Evolutionary conservation across 345 rosid genomes (phyloP).

Genomic region (Salix purpurea): DNA sequence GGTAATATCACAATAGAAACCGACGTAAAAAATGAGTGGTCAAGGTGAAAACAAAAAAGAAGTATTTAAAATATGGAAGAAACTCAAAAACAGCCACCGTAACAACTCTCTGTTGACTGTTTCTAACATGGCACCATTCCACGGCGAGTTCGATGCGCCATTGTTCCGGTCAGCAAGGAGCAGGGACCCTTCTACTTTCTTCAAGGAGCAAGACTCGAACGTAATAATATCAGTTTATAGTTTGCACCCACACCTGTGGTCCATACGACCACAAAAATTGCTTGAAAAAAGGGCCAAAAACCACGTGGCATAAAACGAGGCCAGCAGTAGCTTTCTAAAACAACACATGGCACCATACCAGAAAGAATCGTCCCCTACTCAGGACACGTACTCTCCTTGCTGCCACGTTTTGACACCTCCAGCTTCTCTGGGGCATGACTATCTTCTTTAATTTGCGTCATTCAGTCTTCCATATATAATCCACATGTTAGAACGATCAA

Average conservation of each 20-base stretch:
- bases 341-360: constrained; percentile 6
- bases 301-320: not conserved
- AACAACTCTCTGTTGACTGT: not conserved
- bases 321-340: not conserved
- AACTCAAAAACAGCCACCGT: not conserved
- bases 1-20: too few relatives aligned
- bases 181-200: not conserved
- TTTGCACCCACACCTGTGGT: not conserved
- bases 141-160: not conserved
- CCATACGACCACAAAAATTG: not conserved
- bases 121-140: not conserved
- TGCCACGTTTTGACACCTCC: not conserved
- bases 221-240: not conserved
- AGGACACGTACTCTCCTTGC: not conserved
- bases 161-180: not conserved
- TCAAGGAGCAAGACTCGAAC: not conserved
- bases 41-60: not conserved
- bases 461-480: not conserved
- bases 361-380: not conserved
- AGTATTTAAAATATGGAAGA: not conserved
- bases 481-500: not conserved
- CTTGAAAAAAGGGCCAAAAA: not conserved
- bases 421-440: not conserved
- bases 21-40: not conserved
- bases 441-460: not conserved